These are phyloP conservation scores for Populus pruinosa DNA, from an alignment of 345 rosid species.

Conservation along the genomic window DNA sequence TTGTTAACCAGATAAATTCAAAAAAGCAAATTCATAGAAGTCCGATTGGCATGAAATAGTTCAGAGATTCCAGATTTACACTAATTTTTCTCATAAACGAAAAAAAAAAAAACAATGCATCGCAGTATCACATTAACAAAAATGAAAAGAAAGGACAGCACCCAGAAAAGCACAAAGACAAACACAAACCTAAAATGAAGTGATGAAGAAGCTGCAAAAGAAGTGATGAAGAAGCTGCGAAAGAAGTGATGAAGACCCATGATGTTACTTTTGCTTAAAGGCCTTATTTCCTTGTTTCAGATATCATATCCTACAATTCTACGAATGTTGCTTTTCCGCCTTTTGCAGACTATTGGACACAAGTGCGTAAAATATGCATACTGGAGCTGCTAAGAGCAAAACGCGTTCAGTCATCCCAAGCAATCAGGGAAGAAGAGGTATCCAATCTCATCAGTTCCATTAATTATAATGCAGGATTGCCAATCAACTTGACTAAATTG, in stretches of 20 bases:
- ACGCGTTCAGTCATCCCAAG: neutral
- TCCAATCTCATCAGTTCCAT: neutral
- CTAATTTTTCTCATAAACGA: too few species aligned
- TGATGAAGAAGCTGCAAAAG: too few species aligned
- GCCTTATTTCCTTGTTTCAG: neutral
- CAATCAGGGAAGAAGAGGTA: constrained; percentile 8
- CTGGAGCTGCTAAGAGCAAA: neutral
- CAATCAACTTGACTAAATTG: neutral
- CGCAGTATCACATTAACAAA: too few species aligned
- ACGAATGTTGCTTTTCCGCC: neutral
- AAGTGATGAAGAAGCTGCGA: neutral
- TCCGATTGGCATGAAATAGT: neutral
- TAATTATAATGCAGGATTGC: neutral
- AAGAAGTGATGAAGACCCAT: constrained; percentile 4
- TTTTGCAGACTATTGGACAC: constrained; percentile 1
- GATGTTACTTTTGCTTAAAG: neutral
- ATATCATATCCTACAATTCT: neutral
- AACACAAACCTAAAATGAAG: too few species aligned
- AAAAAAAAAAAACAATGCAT: too few species aligned
- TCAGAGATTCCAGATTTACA: neutral
- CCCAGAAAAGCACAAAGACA: too few species aligned
- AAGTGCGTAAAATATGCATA: neutral
- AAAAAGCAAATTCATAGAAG: neutral
- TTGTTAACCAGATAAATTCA: neutral
- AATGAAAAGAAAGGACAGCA: neutral